Evolutionary conservation across 306 rosid species (phyloP).

Genomic region (Vigna angularis): DNA sequence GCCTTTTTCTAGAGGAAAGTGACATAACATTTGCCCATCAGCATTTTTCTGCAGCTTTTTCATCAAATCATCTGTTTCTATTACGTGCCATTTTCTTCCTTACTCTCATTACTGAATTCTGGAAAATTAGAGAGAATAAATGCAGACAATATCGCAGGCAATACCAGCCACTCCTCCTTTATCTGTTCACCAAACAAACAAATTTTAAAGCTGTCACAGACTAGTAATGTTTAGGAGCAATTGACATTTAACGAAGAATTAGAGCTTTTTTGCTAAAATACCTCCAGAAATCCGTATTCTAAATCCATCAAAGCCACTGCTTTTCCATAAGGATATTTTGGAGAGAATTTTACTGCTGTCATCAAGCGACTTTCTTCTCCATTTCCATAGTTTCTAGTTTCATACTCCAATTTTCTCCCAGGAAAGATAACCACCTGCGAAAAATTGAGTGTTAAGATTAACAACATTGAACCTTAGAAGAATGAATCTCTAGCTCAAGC

Average conservation of each 20-base stretch:
- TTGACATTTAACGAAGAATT: background rate
- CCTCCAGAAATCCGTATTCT: constrained; percentile 46
- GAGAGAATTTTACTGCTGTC: constrained; percentile 52
- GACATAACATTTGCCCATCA: background rate
- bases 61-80: too few species aligned
- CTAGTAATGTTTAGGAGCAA: background rate
- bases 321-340: constrained; percentile 48
- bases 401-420: constrained; percentile 49
- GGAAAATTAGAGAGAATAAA: constrained; percentile 43
- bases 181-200: constrained; percentile 48
- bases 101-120: constrained; percentile 14
- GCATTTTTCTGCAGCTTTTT: constrained; percentile 26
- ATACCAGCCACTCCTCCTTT: constrained; percentile 56
- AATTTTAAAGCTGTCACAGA: constrained; percentile 15
- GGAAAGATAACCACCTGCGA: constrained; percentile 47
- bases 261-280: background rate
- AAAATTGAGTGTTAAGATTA: constrained; percentile 2
- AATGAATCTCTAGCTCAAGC: background rate
- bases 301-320: constrained; percentile 53
- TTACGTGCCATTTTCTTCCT: constrained; percentile 12
- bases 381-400: constrained; percentile 33
- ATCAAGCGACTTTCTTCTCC: constrained; percentile 35
- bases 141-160: constrained; percentile 51
- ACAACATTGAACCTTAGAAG: constrained; percentile 1
- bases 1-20: background rate